Conservation (phyloP, 805 yeast genomes). For the Cyberlindnera subsufficiens region DNA sequence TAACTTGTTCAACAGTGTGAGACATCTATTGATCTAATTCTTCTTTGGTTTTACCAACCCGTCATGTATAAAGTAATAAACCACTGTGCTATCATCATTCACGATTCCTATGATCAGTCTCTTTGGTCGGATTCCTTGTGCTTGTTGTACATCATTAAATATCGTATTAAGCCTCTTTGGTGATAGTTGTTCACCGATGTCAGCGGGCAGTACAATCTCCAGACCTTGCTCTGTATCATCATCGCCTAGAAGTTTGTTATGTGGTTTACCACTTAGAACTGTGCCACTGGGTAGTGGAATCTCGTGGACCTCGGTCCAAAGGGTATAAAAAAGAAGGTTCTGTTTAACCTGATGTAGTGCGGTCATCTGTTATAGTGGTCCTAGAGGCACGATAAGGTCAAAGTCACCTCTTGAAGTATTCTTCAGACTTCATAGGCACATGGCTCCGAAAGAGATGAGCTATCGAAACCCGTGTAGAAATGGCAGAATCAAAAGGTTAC, state of each 20-base stretch:
- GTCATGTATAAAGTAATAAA: conserved; percentile 62
- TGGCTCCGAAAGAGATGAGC: no score
- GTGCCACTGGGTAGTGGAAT: conserved; percentile 4
- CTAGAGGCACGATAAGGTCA: no score
- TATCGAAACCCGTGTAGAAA: no score
- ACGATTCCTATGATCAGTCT: conserved; percentile 50
- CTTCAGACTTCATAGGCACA: no score
- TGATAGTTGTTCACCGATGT: conserved; percentile 21
- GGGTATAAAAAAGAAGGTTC: conserved; percentile 16
- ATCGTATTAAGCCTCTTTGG: conserved; percentile 34
- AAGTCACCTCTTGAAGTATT: no score
- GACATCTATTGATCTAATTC: conserved; percentile 27
- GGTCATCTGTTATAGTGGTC: neutral
- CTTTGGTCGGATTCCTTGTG: conserved; percentile 27
- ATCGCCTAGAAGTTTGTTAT: conserved; percentile 17
- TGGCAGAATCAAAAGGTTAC: no score
- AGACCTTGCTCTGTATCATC: conserved; percentile 6
- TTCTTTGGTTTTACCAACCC: conserved; percentile 62
- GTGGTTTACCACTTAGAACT: conserved; percentile 17
- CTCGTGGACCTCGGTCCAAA: conserved; percentile 20
- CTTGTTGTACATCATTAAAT: conserved; percentile 27
- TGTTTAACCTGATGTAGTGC: conserved; percentile 12
- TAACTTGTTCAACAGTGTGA: conserved; percentile 17
- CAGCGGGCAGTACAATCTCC: conserved; percentile 5
- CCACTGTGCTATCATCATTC: conserved; percentile 63